A percentile compares a stretch with the other conserved stretches of the same genome.
These are phyloP conservation scores for Pilaira anomala DNA, from an alignment of 192 early-diverging fungal species.

Conservation along the genomic window DNA sequence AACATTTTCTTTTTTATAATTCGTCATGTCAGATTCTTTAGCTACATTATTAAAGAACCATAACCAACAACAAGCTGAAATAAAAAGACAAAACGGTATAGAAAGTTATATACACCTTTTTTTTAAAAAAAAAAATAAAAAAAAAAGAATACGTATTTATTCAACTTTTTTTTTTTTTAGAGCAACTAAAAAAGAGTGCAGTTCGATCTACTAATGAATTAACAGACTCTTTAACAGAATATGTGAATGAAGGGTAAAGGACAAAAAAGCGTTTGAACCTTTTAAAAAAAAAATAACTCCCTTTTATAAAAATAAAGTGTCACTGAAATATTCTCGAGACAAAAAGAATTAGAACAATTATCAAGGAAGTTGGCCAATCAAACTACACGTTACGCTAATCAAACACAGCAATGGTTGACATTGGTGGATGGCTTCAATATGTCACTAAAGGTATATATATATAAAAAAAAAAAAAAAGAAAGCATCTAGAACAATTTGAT, in stretches of 20 bases:
- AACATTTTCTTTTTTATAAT: no score
- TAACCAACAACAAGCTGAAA: conserved; percentile 53
- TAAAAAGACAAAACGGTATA: conserved; percentile 53
- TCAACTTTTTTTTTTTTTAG: conserved; percentile 33
- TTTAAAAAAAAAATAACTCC: not conserved
- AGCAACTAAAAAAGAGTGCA: conserved; percentile 57
- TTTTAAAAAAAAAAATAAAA: not conserved
- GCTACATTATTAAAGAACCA: conserved; percentile 55
- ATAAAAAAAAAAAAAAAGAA: not conserved
- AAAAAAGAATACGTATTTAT: not conserved
- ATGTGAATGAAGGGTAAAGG: conserved; percentile 53
- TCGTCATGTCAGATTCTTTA: conserved; percentile 32
- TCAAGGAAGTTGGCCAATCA: conserved; percentile 49
- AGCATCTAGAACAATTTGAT: not conserved
- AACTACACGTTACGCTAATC: conserved; percentile 49
- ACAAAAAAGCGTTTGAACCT: not conserved
- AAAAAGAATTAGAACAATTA: conserved; percentile 66
- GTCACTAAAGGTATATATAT: conserved; percentile 80
- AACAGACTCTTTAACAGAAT: conserved; percentile 57
- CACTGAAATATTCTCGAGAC: conserved; percentile 55
- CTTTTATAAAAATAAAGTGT: conserved; percentile 34
- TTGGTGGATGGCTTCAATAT: conserved; percentile 73
- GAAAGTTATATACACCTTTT: not conserved
- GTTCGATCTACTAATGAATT: conserved; percentile 44
- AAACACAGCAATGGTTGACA: conserved; percentile 76